Evolutionary conservation across 108 stramenopile genomes (phyloP), one percentile per base, ranked within the genome.

Genomic region (Cyclotella sp.): DNA sequence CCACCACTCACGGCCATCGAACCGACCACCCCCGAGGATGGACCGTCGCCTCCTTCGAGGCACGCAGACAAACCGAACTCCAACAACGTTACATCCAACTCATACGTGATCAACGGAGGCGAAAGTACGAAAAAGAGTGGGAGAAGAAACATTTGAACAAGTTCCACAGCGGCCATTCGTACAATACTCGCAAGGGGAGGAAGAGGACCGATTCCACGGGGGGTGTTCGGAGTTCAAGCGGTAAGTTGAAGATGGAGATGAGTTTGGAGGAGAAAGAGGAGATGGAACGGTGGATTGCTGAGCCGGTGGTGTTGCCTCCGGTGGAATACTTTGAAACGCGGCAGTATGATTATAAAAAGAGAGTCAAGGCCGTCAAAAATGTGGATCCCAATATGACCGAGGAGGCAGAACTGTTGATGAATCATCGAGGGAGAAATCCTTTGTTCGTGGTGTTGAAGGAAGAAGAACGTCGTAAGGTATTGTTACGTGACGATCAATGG

Each of bases 281-380:
- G 26, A 44, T 73, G 76, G 68, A 80, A 53, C 55, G 30, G 5
- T 22, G 84, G 21, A 57, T 84, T 53, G 57, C 52, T n/a, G n/a
- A 41, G 44, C 75, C 77, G n/a, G 64, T 76, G 8, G 42, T 66
- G 19, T 34, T 68, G 46, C 88, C 88, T 4, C 28, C 40, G 11
- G 60, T 70, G 19, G 64, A 70, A 14, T 52, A 54, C 12, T 84
- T 88, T 63, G 93, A 94, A 81, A 91, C 89, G 8, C 84, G 93
- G 18, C 93, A 90, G 63, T 91, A 84, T 83, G 93, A 94, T 80
- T 94, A 91, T 73, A 83, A 82, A 62, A 83, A 79, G 49, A 63
- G 64, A 53, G 61, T 57, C 16, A 26, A 18, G 41, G 22, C 12
- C 0, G 30, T 6, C n/a, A 40, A 53, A 3, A 49, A 42, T 39